Evolutionary conservation across 129 eudicot genomes (phyloP).

Genomic region (Artemisia tridentata): DNA sequence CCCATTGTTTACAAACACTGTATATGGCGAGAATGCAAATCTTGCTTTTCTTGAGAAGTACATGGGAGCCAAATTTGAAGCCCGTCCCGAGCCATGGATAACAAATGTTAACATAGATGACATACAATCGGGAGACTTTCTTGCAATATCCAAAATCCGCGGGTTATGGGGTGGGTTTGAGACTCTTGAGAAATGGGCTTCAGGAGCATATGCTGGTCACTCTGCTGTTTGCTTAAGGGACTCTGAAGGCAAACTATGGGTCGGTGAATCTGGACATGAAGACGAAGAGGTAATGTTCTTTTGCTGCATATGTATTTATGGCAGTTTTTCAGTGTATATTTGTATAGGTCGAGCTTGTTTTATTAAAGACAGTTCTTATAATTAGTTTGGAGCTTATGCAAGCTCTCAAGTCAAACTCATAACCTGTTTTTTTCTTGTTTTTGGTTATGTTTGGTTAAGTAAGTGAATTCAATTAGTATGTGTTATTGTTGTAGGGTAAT

Average conservation of each 20-base stretch:
- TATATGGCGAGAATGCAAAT: constrained; percentile 85
- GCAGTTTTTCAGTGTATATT: neutral
- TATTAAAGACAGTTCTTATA: neutral
- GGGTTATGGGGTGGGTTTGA: constrained; percentile 99
- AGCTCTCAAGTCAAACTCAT: too few relatives aligned
- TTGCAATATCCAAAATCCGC: constrained; percentile 87
- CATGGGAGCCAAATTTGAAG: constrained; percentile 77
- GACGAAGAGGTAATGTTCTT: constrained; percentile 63
- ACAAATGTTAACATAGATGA: constrained; percentile 63
- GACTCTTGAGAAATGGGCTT: constrained; percentile 99
- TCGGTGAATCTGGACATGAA: constrained; percentile 98
- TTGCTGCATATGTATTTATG: neutral
- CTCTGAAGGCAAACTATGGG: constrained; percentile 93
- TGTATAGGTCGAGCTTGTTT: neutral
- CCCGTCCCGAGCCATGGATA: constrained; percentile 87
- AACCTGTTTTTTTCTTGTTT: too few relatives aligned
- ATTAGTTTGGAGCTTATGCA: too few relatives aligned
- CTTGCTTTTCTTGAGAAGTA: constrained; percentile 76
- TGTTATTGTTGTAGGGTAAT: too few relatives aligned
- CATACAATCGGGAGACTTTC: constrained; percentile 92
- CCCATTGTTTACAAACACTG: constrained; percentile 89
- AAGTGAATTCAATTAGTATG: too few relatives aligned
- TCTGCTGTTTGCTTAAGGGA: constrained; percentile 88
- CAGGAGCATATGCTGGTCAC: constrained; percentile 95
- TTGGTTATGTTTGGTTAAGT: neutral